Base-by-base conservation (phyloP, 139 green algal species). In the Ettlia oleoabundans region DNA sequence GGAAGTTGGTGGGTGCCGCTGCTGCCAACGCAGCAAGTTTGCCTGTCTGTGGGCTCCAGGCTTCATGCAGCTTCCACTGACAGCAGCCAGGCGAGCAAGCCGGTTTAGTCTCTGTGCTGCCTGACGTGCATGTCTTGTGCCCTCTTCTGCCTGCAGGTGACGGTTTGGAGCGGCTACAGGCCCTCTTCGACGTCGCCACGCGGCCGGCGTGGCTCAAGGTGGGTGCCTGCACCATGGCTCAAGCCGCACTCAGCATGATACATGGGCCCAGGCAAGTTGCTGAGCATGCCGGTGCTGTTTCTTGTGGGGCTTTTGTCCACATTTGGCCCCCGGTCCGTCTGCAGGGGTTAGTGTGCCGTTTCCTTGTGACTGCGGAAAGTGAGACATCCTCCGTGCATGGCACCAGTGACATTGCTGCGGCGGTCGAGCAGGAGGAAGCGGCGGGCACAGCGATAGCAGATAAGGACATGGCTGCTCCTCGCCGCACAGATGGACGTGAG, bases 341-440 rank as follows among this genome's bases (percentile, higher is more conserved):
- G 58, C 75, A 81, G 75, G 75, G 75, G 38, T 43, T 83, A 8
- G 51, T 83, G 33, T 78, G 78, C 37, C 66, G 66, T 9, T 83
- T 83, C 35, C 33, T 83, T 28, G 65, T 77, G 51, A 38, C 75
- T 21, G 18, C 58, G 4, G 22, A 78, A 24, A 22, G 2, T n/a
- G 40, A 62, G 41, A 33, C 73, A n/a, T 35, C 24, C 19, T 4
- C 53, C 10, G 73, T 52, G 24, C 28, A 68, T 69, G 73, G 53
- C 30, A 77, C n/a, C 8, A 10, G 42, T 35, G 22, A 24, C 51
- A 51, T 1, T 10, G 35, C 32, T 55, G 72, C 72, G 28, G 72
- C 47, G n/a, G 69, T 30, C 33, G 69, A 28, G 42, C 40, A 32
- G 35, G 35, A 22, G 26, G 67, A 37, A 26, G 47, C 71, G 18